phyloP scores from a whole-genome alignment of 2,329 filamentous ascomycete species.

The Penicillium sp. region DNA sequence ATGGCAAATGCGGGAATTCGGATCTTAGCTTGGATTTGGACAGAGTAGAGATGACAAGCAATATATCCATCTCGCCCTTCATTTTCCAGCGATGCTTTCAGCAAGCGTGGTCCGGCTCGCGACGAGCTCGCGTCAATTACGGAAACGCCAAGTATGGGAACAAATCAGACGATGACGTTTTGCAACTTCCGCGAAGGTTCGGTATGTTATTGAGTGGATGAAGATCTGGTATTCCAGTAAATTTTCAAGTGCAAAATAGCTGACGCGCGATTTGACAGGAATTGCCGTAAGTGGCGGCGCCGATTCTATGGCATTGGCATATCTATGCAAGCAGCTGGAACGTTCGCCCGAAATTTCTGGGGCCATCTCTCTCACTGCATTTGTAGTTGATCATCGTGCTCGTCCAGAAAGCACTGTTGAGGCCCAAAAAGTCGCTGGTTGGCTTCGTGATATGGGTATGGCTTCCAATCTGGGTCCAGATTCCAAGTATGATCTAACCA shows the following conservation, averaged over 20 bases:
- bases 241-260: background rate
- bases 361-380: slow-evolving; percentile 49
- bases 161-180: slow-evolving; percentile 4
- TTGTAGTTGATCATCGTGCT: slow-evolving; percentile 64
- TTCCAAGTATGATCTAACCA: background rate
- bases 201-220: slow-evolving; percentile 22
- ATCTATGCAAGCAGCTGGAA: slow-evolving; percentile 61
- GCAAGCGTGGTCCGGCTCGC: slow-evolving; percentile 11
- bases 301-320: slow-evolving; percentile 95
- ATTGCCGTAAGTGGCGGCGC: slow-evolving; percentile 89
- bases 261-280: slow-evolving; percentile 47
- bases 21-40: background rate
- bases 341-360: slow-evolving; percentile 29
- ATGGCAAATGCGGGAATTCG: background rate
- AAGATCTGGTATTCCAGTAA: background rate
- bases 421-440: slow-evolving; percentile 52
- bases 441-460: slow-evolving; percentile 49
- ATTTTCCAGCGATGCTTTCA: slow-evolving; percentile 12
- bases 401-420: slow-evolving; percentile 58
- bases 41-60: slow-evolving; percentile 1
- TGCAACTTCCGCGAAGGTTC: slow-evolving; percentile 26
- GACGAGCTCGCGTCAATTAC: slow-evolving; percentile 8
- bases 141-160: slow-evolving; percentile 8
- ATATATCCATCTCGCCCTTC: slow-evolving; percentile 12
- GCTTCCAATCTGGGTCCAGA: background rate